Conservation (phyloP, 441 rosid species). For the Flueggea neowawraea region DNA sequence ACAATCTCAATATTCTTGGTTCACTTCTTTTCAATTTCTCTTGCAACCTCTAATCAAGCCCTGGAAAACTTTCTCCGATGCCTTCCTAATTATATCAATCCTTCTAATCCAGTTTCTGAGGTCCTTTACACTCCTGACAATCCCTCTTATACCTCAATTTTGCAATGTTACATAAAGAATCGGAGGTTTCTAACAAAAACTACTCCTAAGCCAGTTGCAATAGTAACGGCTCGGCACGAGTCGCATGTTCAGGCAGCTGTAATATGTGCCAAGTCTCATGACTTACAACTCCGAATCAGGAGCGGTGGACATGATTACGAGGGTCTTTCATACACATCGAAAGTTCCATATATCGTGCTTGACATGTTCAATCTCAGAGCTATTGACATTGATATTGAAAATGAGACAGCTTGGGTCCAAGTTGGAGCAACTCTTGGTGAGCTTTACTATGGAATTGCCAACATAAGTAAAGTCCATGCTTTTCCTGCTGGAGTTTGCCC, state of each 20-base stretch:
- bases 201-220: slow-evolving; percentile 42
- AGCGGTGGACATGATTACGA: slow-evolving; percentile 74
- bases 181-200: slow-evolving; percentile 41
- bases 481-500: slow-evolving; percentile 65
- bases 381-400: slow-evolving; percentile 23
- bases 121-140: slow-evolving; percentile 5
- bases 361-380: slow-evolving; percentile 49
- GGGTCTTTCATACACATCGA: slow-evolving; percentile 52
- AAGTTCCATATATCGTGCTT: slow-evolving; percentile 39
- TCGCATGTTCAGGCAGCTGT: slow-evolving; percentile 57
- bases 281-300: slow-evolving; percentile 39
- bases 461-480: slow-evolving; percentile 39
- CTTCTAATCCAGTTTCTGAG: slow-evolving; percentile 11
- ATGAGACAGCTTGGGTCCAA: slow-evolving; percentile 47
- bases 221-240: slow-evolving; percentile 45
- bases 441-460: slow-evolving; percentile 39
- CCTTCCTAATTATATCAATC: slow-evolving; percentile 12
- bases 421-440: slow-evolving; percentile 66
- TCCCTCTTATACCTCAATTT: slow-evolving; percentile 11
- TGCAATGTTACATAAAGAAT: slow-evolving; percentile 47
- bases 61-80: slow-evolving; percentile 8
- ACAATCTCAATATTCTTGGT: too few species aligned
- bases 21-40: too few species aligned
- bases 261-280: slow-evolving; percentile 31
- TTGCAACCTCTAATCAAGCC: too few species aligned